phyloP scores from a whole-genome alignment of 176 grass and related monocot genomes.

The Paspalum notatum region DNA sequence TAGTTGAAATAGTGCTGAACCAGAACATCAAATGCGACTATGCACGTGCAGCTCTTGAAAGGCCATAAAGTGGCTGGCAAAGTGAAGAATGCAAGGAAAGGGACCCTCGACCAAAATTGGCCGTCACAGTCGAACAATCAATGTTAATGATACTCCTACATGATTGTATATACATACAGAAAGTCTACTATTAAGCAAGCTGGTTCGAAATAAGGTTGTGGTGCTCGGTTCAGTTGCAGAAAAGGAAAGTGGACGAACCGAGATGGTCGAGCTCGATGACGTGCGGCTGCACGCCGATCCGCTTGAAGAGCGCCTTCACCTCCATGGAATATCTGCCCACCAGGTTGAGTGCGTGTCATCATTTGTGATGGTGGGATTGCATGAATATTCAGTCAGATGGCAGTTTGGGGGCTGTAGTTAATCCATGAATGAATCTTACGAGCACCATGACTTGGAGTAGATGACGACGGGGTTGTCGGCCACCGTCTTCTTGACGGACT shows the following conservation, averaged over 20 bases:
- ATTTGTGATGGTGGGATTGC: too few species aligned
- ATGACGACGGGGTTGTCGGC: slow-evolving; percentile 75
- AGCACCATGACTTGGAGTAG: slow-evolving; percentile 98
- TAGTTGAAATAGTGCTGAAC: background rate
- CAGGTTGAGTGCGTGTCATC: background rate
- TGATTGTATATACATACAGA: background rate
- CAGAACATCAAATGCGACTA: background rate
- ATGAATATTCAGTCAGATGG: background rate
- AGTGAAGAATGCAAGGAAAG: background rate
- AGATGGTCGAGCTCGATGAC: slow-evolving; percentile 91
- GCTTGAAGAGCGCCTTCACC: slow-evolving; percentile 90
- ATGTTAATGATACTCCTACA: too few species aligned
- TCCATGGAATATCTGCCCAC: slow-evolving; percentile 75
- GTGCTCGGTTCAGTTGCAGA: background rate
- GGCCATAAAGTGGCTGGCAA: background rate
- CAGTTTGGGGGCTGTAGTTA: background rate
- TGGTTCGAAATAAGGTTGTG: background rate
- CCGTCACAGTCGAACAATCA: too few species aligned
- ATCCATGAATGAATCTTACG: slow-evolving; percentile 49
- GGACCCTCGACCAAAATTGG: too few species aligned
- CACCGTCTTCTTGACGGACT: slow-evolving; percentile 73
- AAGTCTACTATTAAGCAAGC: background rate
- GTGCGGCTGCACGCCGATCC: slow-evolving; percentile 65
- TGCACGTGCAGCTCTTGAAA: background rate
- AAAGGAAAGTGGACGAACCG: slow-evolving; percentile 42